phyloP scores from a whole-genome alignment of 805 yeast species.

The Tetrapisispora pingtungensis region DNA sequence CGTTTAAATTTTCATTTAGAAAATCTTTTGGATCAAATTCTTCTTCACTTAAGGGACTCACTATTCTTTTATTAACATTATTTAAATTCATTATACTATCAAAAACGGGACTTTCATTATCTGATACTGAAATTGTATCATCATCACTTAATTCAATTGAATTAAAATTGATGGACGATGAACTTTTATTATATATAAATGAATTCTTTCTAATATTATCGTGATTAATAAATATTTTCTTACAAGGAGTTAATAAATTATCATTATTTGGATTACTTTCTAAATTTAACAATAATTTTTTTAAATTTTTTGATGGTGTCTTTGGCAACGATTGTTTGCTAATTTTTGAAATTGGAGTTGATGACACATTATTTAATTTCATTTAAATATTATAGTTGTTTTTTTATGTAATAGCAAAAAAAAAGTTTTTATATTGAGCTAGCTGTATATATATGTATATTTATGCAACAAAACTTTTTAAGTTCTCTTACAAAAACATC shows the following conservation, averaged over 20 bases:
- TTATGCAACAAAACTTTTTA: no score
- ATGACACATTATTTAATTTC: background rate
- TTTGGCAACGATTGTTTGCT: background rate
- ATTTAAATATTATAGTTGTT: no score
- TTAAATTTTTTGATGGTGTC: background rate
- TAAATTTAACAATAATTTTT: background rate
- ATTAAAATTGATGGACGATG: no score
- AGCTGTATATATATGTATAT: no score
- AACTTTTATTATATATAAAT: no score
- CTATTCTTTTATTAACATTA: background rate
- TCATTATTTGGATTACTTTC: background rate
- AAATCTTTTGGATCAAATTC: slow-evolving; percentile 2
- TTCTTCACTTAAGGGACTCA: slow-evolving; percentile 5
- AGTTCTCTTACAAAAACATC: no score
- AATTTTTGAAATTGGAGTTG: background rate
- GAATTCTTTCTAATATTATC: no score
- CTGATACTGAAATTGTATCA: background rate
- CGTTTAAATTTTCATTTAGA: background rate
- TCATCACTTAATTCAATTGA: background rate
- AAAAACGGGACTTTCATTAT: background rate
- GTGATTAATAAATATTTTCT: no score
- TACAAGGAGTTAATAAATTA: background rate
- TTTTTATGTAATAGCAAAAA: no score
- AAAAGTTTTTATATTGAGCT: no score
- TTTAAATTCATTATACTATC: background rate